Base-by-base conservation (phyloP, 306 rosid species). In the Carpinus fangiana region DNA sequence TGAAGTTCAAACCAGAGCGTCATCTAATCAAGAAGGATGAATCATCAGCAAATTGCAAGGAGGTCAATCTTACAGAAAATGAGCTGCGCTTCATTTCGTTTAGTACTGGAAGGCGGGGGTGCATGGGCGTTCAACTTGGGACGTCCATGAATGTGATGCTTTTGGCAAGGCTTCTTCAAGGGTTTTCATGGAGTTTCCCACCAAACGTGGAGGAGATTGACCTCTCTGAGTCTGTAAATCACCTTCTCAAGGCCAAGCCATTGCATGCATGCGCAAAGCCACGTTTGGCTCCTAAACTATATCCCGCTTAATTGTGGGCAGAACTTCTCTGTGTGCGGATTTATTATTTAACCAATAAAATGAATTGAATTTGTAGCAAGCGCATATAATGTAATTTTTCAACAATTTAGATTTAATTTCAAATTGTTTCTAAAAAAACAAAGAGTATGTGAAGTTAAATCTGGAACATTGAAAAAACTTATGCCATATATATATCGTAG, bases 1-100 rank as follows among this genome's bases (percentile, higher is more conserved):
- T 18, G 4, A 75, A 46, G 69, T 87, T 87, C 34, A 51, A 86
- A 70, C 91, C 90, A 0, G 78, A 84, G 13, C 80, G 87, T 1
- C 88, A 86, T 48, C 0, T 85, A 0, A 62, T 43, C 0, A 69
- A 56, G 20, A 28, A 36, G 9, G 6, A 26, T 64, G 26, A 51
- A 1, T 54, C 9, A 3, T 54, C 60, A n/a, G 3, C 23, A 7
- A 9, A 5, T 52, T 4, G 2, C 5, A 64, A 79, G 2, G 26
- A 13, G 2, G 64, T 84, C 1, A 76, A 54, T 7, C 60, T 86
- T 38, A 34, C 73, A 70, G 60, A 89, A 14, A 78, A 73, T 3
- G 72, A 78, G 34, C 38, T 90, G 0, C 51, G 73, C 17, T 82
- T 87, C 21, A n/a, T 84, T 9, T 68, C 78, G 1, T 88, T 90